Conservation (phyloP, 1,284 basidiomycete species). For the Flammula alnicola region DNA sequence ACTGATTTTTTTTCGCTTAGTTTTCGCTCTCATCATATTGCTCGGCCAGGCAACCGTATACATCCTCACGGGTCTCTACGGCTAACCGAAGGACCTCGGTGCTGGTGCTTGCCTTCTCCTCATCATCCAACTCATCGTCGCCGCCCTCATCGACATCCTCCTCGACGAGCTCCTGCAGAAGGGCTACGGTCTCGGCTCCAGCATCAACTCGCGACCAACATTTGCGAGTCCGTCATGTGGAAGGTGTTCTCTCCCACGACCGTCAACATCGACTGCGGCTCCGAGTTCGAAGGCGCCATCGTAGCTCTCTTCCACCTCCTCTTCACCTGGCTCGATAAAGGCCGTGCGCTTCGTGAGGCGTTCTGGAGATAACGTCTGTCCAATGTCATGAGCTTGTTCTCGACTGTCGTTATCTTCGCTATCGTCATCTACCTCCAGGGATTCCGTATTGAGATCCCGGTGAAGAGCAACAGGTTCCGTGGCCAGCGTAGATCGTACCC, state of each 20-base stretch:
- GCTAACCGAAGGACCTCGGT: slow-evolving; percentile 91
- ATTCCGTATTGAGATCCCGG: slow-evolving; percentile 95
- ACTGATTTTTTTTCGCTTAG: slow-evolving; percentile 47
- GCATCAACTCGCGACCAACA: too few relatives aligned
- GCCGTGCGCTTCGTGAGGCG: slow-evolving; percentile 94
- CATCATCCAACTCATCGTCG: slow-evolving; percentile 96
- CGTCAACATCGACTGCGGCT: slow-evolving; percentile 96
- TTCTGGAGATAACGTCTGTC: slow-evolving; percentile 98
- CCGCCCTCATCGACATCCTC: too few relatives aligned
- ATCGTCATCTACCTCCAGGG: slow-evolving; percentile 98
- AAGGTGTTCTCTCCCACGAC: slow-evolving; percentile 99
- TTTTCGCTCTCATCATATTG: slow-evolving; percentile 95
- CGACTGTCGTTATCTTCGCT: slow-evolving; percentile 91
- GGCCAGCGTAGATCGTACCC: slow-evolving; percentile 96
- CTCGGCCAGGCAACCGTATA: slow-evolving; percentile 98
- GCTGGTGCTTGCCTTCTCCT: slow-evolving; percentile 95
- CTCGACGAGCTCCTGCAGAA: too few relatives aligned
- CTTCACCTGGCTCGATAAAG: slow-evolving; percentile 99
- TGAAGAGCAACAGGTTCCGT: slow-evolving; percentile 92
- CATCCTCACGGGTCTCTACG: slow-evolving; percentile 96
- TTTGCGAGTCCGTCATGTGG: slow-evolving; percentile 98
- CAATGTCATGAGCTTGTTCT: slow-evolving; percentile 97
- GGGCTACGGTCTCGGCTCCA: too few relatives aligned
- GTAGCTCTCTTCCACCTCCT: slow-evolving; percentile 97
- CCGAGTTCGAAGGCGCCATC: slow-evolving; percentile 97